These are phyloP conservation scores for thale cress (Arabidopsis thaliana) DNA, from an alignment of 345 rosid genomes.

Conservation along the genomic window TAIR10.1 NC_003076.8:21502001-21502500, in stretches of 20 bases:
- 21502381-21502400: not conserved
- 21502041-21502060: slow-evolving; percentile 45
- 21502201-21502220: slow-evolving; percentile 47
- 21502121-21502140: slow-evolving; percentile 90
- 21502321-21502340: slow-evolving; percentile 3
- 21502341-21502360: not conserved
- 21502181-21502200: slow-evolving; percentile 76
- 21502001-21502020: slow-evolving; percentile 60
- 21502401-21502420: slow-evolving; percentile 3
- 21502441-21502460: not conserved
- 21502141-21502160: slow-evolving; percentile 84
- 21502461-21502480: slow-evolving; percentile 6
- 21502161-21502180: slow-evolving; percentile 91
- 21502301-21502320: slow-evolving; percentile 21
- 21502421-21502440: slow-evolving; percentile 18
- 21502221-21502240: slow-evolving; percentile 32
- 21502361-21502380: not conserved
- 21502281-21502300: slow-evolving; percentile 12
- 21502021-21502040: slow-evolving; percentile 53
- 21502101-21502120: slow-evolving; percentile 75
- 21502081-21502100: slow-evolving; percentile 67
- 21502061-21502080: slow-evolving; percentile 57
- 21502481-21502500: slow-evolving; percentile 24
- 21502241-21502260: slow-evolving; percentile 16
- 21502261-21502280: slow-evolving; percentile 18